Evolutionary conservation across 139 green algal species (phyloP).

Genomic region (Chlamydomonas incerta): DNA sequence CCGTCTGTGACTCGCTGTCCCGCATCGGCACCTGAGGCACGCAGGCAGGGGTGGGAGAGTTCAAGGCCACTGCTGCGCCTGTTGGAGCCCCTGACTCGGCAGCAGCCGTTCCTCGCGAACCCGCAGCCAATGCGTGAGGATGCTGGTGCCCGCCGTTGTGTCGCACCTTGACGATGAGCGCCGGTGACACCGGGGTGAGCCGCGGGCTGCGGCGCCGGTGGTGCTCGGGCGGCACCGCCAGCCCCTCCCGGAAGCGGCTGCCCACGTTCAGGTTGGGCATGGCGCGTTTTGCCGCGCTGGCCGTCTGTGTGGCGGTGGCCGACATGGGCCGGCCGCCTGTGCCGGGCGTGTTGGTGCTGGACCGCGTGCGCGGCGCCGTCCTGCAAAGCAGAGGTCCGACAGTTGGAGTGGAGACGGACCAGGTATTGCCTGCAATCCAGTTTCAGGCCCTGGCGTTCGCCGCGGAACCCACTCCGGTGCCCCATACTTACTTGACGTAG

Average conservation of each 20-base stretch:
- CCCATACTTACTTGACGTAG: background rate
- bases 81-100: too few species aligned
- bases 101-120: too few species aligned
- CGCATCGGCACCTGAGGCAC: background rate
- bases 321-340: background rate
- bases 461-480: too few species aligned
- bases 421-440: too few species aligned
- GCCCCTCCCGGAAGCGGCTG: conserved; percentile 31
- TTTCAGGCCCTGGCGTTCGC: too few species aligned
- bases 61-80: too few species aligned
- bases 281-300: background rate
- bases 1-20: conserved; percentile 22
- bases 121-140: too few species aligned
- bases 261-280: conserved; percentile 28
- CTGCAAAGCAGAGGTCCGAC: background rate
- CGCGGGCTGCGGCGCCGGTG: conserved; percentile 4
- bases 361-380: background rate
- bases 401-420: too few species aligned
- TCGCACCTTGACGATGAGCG: background rate
- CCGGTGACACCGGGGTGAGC: background rate
- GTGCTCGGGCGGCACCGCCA: conserved; percentile 23
- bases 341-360: background rate
- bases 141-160: too few species aligned
- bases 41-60: background rate
- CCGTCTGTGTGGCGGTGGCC: background rate